Conservation (phyloP, 495 filamentous ascomycete genomes). For the Penicillium fimorum region DNA sequence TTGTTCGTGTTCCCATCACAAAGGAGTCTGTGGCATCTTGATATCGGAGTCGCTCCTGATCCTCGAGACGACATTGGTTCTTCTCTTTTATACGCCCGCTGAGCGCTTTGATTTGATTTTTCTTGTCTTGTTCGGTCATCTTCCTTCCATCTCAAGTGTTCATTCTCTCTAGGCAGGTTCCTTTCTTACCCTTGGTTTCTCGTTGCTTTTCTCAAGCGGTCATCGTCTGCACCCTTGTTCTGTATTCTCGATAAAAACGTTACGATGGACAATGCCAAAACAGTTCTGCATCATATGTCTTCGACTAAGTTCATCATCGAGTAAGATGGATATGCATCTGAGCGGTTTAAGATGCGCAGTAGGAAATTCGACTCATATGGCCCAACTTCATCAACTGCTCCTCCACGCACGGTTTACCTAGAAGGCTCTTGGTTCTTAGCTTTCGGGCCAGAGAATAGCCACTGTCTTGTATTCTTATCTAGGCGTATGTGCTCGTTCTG, state of each 20-base stretch:
- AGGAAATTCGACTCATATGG: neutral
- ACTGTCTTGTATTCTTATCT: neutral
- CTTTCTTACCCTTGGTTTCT: slow-evolving; percentile 23
- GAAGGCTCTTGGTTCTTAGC: neutral
- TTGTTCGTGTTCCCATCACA: slow-evolving; percentile 24
- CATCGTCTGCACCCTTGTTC: slow-evolving; percentile 19
- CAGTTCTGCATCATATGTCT: neutral
- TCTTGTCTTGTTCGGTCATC: slow-evolving; percentile 22
- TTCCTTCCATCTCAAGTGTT: slow-evolving; percentile 20
- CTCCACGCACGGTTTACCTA: too few relatives aligned
- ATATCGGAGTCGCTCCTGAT: slow-evolving; percentile 17
- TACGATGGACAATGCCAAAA: slow-evolving; percentile 23
- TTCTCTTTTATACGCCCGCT: slow-evolving; percentile 16
- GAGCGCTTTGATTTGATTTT: slow-evolving; percentile 29
- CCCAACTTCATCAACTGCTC: neutral
- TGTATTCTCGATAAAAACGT: slow-evolving; percentile 21
- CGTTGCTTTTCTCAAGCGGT: slow-evolving; percentile 27
- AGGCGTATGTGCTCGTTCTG: neutral
- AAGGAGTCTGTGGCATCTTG: slow-evolving; percentile 33
- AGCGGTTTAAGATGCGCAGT: neutral
- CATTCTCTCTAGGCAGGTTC: slow-evolving; percentile 23
- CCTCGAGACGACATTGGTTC: slow-evolving; percentile 18
- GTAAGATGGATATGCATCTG: neutral
- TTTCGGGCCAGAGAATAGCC: neutral
- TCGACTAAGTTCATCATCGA: neutral